phyloP scores from a whole-genome alignment of 2,329 filamentous ascomycete species.

The Claviceps purpurea region DNA sequence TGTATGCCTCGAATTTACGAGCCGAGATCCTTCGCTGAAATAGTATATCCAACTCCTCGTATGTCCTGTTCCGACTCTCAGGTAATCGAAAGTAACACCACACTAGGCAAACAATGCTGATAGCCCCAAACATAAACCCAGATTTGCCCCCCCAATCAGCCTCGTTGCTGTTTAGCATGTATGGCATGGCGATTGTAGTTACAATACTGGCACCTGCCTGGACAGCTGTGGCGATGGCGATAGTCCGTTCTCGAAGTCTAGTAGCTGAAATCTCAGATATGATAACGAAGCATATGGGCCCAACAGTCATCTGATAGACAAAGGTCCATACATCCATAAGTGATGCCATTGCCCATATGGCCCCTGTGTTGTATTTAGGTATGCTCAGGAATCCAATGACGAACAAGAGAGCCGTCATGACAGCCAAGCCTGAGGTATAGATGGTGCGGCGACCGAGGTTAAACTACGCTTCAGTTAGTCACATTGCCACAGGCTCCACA shows the following conservation, averaged over 20 bases:
- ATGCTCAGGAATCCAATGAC: constrained; percentile 28
- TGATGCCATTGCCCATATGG: constrained; percentile 24
- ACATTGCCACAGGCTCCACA: neutral
- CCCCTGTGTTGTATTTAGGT: constrained; percentile 16
- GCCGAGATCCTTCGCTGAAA: constrained; percentile 11
- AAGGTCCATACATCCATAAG: constrained; percentile 29
- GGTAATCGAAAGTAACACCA: constrained; percentile 18
- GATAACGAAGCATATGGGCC: constrained; percentile 28
- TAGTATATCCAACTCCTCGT: constrained; percentile 19
- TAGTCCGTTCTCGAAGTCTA: constrained; percentile 19
- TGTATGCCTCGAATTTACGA: constrained; percentile 8
- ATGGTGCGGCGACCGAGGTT: constrained; percentile 26
- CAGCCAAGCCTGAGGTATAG: constrained; percentile 16
- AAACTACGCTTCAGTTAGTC: constrained; percentile 6
- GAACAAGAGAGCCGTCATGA: constrained; percentile 24
- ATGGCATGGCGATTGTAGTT: constrained; percentile 16
- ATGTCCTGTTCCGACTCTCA: constrained; percentile 16
- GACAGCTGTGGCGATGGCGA: constrained; percentile 17
- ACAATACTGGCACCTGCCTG: constrained; percentile 13
- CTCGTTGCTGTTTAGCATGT: constrained; percentile 19
- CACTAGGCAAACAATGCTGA: constrained; percentile 12
- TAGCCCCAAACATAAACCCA: constrained; percentile 17
- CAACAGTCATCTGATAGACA: constrained; percentile 27
- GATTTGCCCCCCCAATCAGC: constrained; percentile 20
- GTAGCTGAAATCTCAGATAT: constrained; percentile 25